These are phyloP conservation scores for Septoria linicola DNA, from an alignment of 2,329 filamentous ascomycete species.

Conservation along the genomic window DNA sequence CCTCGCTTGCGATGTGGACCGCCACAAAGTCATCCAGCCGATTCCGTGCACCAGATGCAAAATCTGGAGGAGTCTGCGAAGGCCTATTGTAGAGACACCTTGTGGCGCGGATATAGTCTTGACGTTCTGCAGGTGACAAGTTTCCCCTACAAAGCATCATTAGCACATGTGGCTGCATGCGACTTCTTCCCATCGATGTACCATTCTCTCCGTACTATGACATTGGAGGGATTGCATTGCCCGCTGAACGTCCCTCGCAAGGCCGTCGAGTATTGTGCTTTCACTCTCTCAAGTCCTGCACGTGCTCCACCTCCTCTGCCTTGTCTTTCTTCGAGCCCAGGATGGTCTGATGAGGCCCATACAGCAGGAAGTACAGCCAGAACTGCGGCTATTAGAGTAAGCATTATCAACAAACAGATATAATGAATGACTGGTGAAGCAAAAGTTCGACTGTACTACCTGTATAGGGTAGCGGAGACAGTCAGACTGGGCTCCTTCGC, in stretches of 20 bases:
- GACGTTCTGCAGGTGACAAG: conserved; percentile 27
- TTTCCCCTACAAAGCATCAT: conserved; percentile 24
- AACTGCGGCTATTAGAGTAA: conserved; percentile 4
- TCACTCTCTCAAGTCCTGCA: neutral
- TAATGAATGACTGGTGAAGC: conserved; percentile 1
- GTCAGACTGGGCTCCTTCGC: neutral
- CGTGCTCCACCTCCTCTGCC: neutral
- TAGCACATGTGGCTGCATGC: neutral
- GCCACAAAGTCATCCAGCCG: conserved; percentile 34
- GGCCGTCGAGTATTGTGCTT: neutral
- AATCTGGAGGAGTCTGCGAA: conserved; percentile 13
- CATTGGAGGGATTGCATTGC: conserved; percentile 29
- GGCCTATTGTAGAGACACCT: conserved; percentile 28
- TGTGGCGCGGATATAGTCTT: conserved; percentile 30
- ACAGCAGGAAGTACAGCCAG: conserved; percentile 1
- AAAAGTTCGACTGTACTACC: neutral
- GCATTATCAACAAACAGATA: neutral
- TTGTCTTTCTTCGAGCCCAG: neutral
- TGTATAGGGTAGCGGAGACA: neutral
- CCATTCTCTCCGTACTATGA: conserved; percentile 32
- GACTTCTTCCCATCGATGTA: conserved; percentile 2
- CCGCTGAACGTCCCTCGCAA: conserved; percentile 4
- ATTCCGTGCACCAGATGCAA: conserved; percentile 21
- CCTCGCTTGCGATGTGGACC: conserved; percentile 30
- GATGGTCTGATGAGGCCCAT: neutral